A percentile compares a stretch with the other conserved stretches of the same genome.
Conservation (phyloP, 192 early-diverging fungal species). For the Linnemannia hyalina region DNA sequence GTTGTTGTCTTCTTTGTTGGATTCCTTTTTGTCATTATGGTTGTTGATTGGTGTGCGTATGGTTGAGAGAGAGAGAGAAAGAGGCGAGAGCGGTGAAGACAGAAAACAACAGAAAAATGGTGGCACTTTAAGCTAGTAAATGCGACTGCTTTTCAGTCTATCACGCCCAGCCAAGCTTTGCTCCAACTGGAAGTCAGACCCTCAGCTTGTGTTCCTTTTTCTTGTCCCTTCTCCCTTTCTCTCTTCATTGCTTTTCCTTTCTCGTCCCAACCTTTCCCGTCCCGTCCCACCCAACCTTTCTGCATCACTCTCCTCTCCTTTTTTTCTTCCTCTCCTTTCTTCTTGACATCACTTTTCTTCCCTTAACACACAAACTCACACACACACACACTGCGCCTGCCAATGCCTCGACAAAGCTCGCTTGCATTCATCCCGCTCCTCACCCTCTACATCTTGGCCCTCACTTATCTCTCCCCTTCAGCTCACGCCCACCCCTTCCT, state of each 20-base stretch:
- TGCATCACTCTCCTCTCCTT: background rate
- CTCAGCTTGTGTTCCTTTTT: background rate
- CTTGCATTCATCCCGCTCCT: slow-evolving; percentile 22
- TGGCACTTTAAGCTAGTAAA: no score
- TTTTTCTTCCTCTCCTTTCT: background rate
- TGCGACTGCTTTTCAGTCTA: no score
- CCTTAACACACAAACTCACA: background rate
- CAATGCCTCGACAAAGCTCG: slow-evolving; percentile 19
- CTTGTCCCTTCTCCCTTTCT: background rate
- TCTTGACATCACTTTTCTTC: background rate
- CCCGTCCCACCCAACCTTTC: background rate
- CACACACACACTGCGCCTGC: background rate
- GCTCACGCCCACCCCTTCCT: slow-evolving; percentile 25
- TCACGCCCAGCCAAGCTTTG: no score
- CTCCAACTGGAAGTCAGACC: no score
- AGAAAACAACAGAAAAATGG: no score
- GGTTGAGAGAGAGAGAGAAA: background rate
- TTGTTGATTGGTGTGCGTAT: background rate
- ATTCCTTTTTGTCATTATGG: background rate
- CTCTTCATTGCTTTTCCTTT: background rate
- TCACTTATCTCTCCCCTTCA: slow-evolving; percentile 18
- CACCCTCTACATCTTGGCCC: slow-evolving; percentile 16
- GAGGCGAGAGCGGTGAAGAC: no score
- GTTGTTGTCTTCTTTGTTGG: background rate
- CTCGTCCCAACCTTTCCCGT: background rate